Evolutionary conservation across 2,329 filamentous ascomycete species (phyloP).

Genomic region (Coleophoma crateriformis): DNA sequence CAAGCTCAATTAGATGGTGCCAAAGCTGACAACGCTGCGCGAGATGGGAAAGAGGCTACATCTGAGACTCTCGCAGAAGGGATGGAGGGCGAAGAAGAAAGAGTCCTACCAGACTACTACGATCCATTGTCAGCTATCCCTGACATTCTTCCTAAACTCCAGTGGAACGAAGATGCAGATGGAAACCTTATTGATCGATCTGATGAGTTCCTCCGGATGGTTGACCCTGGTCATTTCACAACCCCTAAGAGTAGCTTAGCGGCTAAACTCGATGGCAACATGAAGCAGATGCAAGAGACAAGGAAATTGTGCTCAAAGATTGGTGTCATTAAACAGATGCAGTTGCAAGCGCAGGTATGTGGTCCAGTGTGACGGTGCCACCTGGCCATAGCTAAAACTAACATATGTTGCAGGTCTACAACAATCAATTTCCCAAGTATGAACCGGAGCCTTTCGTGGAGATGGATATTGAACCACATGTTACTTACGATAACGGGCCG

Average conservation of each 20-base stretch:
- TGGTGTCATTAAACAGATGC: constrained; percentile 98
- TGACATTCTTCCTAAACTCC: constrained; percentile 70
- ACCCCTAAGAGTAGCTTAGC: constrained; percentile 70
- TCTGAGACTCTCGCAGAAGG: constrained; percentile 85
- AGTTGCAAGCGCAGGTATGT: constrained; percentile 86
- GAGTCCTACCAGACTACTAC: constrained; percentile 89
- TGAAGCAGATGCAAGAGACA: constrained; percentile 94
- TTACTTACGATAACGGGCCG: constrained; percentile 82
- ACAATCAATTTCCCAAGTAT: constrained; percentile 97
- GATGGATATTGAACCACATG: constrained; percentile 80
- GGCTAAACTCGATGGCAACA: constrained; percentile 81
- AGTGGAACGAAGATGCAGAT: constrained; percentile 86
- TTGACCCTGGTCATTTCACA: constrained; percentile 70
- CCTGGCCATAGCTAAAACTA: constrained; percentile 3
- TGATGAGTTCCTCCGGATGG: constrained; percentile 75
- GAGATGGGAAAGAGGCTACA: constrained; percentile 38
- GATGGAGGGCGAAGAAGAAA: constrained; percentile 79
- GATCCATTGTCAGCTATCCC: constrained; percentile 81
- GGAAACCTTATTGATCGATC: constrained; percentile 84
- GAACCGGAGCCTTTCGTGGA: constrained; percentile 86
- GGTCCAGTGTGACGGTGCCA: not conserved
- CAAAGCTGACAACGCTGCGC: constrained; percentile 35
- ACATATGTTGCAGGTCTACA: constrained; percentile 64
- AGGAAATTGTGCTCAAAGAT: constrained; percentile 95
- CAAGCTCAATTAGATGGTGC: constrained; percentile 49